A percentile compares a stretch with the other conserved stretches of the same genome.
Conservation (phyloP, 169 alveolate genomes). For the Plasmodium knowlesi region DNA sequence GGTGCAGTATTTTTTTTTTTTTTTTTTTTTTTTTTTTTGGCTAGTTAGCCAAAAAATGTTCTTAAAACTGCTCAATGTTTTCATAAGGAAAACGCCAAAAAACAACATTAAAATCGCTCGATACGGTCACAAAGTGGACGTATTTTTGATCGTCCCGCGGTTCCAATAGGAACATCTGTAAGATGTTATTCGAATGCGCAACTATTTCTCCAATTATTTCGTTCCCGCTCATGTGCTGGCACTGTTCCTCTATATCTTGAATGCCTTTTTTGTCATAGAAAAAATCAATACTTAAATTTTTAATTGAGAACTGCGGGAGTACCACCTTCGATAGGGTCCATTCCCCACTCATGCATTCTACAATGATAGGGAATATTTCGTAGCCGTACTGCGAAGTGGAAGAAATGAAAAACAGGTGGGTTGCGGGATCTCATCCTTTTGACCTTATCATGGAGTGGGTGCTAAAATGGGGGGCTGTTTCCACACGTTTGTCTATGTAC, state of each 20-base stretch:
- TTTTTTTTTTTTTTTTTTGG: not conserved
- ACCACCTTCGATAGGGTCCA: constrained; percentile 60
- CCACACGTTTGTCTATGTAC: not conserved
- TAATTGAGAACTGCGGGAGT: constrained; percentile 52
- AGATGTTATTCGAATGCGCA: constrained; percentile 58
- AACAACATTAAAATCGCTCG: constrained; percentile 64
- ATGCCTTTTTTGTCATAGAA: constrained; percentile 57
- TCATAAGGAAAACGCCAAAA: constrained; percentile 34
- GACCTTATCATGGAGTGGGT: not conserved
- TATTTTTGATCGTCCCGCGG: constrained; percentile 18
- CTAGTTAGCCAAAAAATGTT: constrained; percentile 14
- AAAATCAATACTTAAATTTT: constrained; percentile 66
- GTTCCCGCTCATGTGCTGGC: constrained; percentile 41
- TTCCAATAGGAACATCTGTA: constrained; percentile 56
- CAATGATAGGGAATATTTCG: constrained; percentile 56
- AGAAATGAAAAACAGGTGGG: not conserved
- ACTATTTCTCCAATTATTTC: constrained; percentile 68
- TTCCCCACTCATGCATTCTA: constrained; percentile 31
- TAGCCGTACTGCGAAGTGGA: constrained; percentile 51
- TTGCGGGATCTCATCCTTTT: not conserved
- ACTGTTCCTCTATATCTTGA: constrained; percentile 56
- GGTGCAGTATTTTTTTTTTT: constrained; percentile 12
- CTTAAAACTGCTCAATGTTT: not conserved
- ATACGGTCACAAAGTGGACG: constrained; percentile 30
- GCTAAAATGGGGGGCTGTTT: not conserved